Evolutionary conservation across 352 stramenopile genomes (phyloP).

Genomic region (Globisporangium paddicum): DNA sequence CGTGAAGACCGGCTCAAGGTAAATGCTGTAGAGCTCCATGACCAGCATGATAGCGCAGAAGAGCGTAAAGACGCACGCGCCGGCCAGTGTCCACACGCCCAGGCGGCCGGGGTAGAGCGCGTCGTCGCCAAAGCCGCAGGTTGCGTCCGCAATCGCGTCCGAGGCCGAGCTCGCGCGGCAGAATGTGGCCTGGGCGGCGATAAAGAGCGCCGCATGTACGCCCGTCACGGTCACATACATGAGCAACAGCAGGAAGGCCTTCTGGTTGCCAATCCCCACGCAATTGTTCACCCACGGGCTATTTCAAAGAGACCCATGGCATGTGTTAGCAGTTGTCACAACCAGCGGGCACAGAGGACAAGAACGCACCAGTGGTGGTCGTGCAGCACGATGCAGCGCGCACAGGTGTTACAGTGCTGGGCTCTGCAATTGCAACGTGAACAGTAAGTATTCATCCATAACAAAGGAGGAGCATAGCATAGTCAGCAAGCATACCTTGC

Average conservation of each 20-base stretch:
- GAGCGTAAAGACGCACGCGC: slow-evolving; percentile 62
- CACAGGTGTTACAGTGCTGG: slow-evolving; percentile 72
- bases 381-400: slow-evolving; percentile 72
- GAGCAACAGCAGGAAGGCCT: slow-evolving; percentile 78
- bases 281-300: slow-evolving; percentile 89
- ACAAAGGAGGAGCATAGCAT: not conserved
- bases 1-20: slow-evolving; percentile 47
- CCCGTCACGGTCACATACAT: slow-evolving; percentile 66
- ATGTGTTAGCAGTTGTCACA: not conserved
- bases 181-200: slow-evolving; percentile 42
- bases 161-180: slow-evolving; percentile 23
- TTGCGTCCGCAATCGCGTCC: slow-evolving; percentile 3
- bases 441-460: not conserved
- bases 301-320: not conserved
- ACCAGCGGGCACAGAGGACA: not conserved
- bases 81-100: slow-evolving; percentile 61
- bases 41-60: slow-evolving; percentile 73
- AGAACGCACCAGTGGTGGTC: slow-evolving; percentile 78
- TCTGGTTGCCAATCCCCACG: slow-evolving; percentile 77
- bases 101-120: slow-evolving; percentile 54
- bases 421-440: slow-evolving; percentile 30
- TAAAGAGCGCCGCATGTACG: slow-evolving; percentile 43
- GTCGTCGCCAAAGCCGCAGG: slow-evolving; percentile 60
- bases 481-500: slow-evolving; percentile 34
- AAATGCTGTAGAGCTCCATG: slow-evolving; percentile 81